Base-by-base conservation (phyloP, 2,329 filamentous ascomycete species). In the Pseudovirgaria hyperparasitica region DNA sequence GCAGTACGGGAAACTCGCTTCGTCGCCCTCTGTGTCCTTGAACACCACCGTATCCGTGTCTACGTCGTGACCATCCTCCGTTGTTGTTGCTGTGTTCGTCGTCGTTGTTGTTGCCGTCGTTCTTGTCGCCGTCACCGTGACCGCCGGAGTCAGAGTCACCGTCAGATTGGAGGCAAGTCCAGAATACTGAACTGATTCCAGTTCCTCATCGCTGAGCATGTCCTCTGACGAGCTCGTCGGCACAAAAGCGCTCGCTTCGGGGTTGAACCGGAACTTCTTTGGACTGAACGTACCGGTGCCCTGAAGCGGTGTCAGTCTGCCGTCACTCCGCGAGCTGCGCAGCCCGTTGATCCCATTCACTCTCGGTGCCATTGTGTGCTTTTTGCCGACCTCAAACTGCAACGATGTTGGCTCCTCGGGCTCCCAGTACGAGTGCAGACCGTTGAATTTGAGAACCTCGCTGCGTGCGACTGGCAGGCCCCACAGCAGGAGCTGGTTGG, bases 401-500 rank as follows among this genome's bases (percentile, higher is more conserved):
- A n/a, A n/a, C n/a, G n/a, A n/a, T n/a, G 12, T 26, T 17, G 24
- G 16, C 22, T 6, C n/a, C 22, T 23, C 22, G 8, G 16, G 8
- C 24, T 15, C 14, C 19, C 50, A 51, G 30, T 55, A 54, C 2
- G 50, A 47, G 7, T 52, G 45, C 5, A 60, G 40, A 0, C 58
- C 57, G 26, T 66, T 63, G 31, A 68, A 66, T 37, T 72, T 73
- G 15, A 73, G 54, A 2, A 76, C 54, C 43, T 76, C 71, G 9
- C 65, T 63, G 26, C 63, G 59, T 35, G 67, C 55, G 13, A 67
- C 57, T 9, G 61, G 52, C 8, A 76, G 38, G 9, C 61, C 62
- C 72, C 71, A 76, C 6, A 65, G 60, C n/a, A 62, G 63, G 4
- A 76, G 56, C 29, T 72, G 54, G 25, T 71, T 54, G 4, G 72